These are phyloP conservation scores for Monilinia aucupariae DNA, from an alignment of 2,329 filamentous ascomycete genomes.

Conservation along the genomic window DNA sequence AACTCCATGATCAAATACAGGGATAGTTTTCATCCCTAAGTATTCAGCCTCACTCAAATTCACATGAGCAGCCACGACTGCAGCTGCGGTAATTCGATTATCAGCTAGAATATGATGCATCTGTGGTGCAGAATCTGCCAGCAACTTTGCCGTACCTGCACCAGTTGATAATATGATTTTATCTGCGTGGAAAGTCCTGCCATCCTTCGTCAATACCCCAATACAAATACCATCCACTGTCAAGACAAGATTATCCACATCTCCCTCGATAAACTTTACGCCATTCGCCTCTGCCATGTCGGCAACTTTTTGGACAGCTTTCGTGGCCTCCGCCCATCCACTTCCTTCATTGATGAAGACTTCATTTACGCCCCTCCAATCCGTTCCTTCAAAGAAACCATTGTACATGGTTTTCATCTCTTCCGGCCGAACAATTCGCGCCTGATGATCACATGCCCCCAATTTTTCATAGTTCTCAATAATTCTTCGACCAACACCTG, in stretches of 20 bases:
- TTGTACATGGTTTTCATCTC: constrained; percentile 39
- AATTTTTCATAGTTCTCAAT: constrained; percentile 41
- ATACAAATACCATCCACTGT: constrained; percentile 42
- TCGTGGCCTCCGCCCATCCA: constrained; percentile 49
- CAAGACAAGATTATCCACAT: constrained; percentile 43
- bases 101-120: constrained; percentile 48
- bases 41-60: constrained; percentile 43
- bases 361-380: constrained; percentile 37
- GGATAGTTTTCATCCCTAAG: constrained; percentile 44
- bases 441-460: constrained; percentile 33
- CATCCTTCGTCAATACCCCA: constrained; percentile 47
- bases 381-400: constrained; percentile 37
- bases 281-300: constrained; percentile 41
- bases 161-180: constrained; percentile 52
- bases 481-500: constrained; percentile 43
- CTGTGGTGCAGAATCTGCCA: constrained; percentile 47
- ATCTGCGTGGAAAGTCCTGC: constrained; percentile 44
- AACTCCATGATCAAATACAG: constrained; percentile 47
- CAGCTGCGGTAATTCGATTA: constrained; percentile 51
- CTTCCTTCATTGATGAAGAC: constrained; percentile 47
- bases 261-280: constrained; percentile 41
- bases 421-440: constrained; percentile 41
- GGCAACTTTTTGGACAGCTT: constrained; percentile 42
- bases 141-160: constrained; percentile 50
- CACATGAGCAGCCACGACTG: constrained; percentile 46